phyloP scores from a whole-genome alignment of 2,329 filamentous ascomycete species.

The Teratosphaeria destructans region DNA sequence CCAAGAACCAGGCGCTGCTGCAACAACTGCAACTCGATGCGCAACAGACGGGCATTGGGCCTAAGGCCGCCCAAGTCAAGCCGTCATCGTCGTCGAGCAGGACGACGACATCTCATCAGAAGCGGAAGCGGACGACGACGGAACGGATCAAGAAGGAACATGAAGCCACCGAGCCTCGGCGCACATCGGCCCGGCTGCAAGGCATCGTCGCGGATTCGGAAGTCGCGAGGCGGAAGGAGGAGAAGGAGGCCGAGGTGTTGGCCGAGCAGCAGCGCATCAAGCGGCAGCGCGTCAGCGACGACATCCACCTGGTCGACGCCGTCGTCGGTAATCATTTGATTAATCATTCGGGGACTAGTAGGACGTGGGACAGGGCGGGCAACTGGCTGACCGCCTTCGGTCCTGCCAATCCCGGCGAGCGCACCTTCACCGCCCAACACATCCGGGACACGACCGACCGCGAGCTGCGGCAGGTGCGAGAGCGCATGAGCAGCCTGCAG shows the following conservation, averaged over 20 bases:
- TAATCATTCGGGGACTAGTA: constrained; percentile 29
- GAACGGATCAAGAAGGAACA: constrained; percentile 45
- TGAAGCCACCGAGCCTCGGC: constrained; percentile 39
- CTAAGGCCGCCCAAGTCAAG: constrained; percentile 33
- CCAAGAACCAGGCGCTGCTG: constrained; percentile 71
- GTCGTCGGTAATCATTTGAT: constrained; percentile 50
- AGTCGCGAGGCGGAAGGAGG: constrained; percentile 57
- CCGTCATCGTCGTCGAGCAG: constrained; percentile 34
- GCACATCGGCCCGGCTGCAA: constrained; percentile 51
- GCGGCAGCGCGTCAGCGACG: constrained; percentile 53
- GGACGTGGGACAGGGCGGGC: constrained; percentile 55
- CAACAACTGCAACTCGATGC: constrained; percentile 62
- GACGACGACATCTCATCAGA: constrained; percentile 6
- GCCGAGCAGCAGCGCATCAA: constrained; percentile 51
- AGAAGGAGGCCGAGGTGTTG: constrained; percentile 49
- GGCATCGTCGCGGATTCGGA: constrained; percentile 58
- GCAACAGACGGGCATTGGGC: constrained; percentile 58
- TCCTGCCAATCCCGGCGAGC: constrained; percentile 66
- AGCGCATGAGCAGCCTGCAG: constrained; percentile 65
- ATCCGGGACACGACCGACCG: constrained; percentile 69
- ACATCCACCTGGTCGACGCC: constrained; percentile 65
- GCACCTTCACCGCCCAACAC: constrained; percentile 80
- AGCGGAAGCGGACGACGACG: constrained; percentile 29
- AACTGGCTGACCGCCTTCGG: constrained; percentile 58
- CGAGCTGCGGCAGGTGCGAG: constrained; percentile 59